phyloP scores from a whole-genome alignment of 129 eudicot species.

The Mikania micrantha region DNA sequence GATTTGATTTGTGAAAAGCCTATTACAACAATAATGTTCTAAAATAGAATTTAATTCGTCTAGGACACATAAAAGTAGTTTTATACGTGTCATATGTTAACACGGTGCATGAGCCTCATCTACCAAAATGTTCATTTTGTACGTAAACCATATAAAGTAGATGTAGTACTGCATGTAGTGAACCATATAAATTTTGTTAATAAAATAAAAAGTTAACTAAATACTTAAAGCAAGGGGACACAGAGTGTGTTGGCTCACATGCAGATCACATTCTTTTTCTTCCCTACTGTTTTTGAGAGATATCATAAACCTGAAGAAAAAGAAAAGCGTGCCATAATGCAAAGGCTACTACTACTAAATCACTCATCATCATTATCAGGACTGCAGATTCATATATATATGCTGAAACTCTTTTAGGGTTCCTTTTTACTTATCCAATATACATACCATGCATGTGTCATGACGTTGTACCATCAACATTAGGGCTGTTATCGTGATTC shows the following conservation, averaged over 20 bases:
- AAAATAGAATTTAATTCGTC: not conserved
- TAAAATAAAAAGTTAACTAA: no score
- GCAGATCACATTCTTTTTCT: slow-evolving; percentile 58
- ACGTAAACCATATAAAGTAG: not conserved
- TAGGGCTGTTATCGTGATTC: slow-evolving; percentile 7
- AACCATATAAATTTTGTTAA: no score
- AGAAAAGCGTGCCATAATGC: slow-evolving; percentile 30
- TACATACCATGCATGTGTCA: slow-evolving; percentile 21
- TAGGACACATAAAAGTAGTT: not conserved
- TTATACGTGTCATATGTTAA: not conserved
- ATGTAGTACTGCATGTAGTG: not conserved
- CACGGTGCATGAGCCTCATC: not conserved
- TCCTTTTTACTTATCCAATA: slow-evolving; percentile 11
- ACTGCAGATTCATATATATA: slow-evolving; percentile 17
- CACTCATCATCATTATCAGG: slow-evolving; percentile 24
- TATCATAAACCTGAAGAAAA: slow-evolving; percentile 38
- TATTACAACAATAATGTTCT: not conserved
- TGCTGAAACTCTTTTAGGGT: slow-evolving; percentile 22
- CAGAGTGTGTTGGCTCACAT: slow-evolving; percentile 68
- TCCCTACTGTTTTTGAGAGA: slow-evolving; percentile 47
- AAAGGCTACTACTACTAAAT: slow-evolving; percentile 26
- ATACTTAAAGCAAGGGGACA: slow-evolving; percentile 44
- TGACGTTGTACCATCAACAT: slow-evolving; percentile 3
- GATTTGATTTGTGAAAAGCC: no score
- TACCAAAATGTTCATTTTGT: not conserved